Conservation (phyloP, 2,329 filamentous ascomycete genomes). For the Penicillium sp. region DNA sequence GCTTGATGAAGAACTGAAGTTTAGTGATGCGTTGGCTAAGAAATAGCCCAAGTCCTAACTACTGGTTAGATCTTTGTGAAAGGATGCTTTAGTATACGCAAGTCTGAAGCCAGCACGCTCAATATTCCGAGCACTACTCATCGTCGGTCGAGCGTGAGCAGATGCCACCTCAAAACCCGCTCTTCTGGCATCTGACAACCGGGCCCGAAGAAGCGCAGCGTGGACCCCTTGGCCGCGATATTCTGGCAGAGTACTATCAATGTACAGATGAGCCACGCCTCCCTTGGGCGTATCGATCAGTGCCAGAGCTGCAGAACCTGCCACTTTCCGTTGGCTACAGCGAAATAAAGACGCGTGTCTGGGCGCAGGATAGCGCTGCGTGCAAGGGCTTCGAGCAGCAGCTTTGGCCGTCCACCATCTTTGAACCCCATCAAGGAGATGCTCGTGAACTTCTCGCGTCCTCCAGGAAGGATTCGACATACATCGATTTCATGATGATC, state of each 20-base stretch:
- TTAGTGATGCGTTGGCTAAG: no score
- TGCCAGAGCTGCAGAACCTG: neutral
- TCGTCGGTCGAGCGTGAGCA: slow-evolving; percentile 12
- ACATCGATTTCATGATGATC: neutral
- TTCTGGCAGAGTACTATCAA: slow-evolving; percentile 11
- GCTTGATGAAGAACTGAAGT: no score
- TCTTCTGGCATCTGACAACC: slow-evolving; percentile 11
- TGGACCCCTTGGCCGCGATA: slow-evolving; percentile 16
- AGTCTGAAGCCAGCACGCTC: slow-evolving; percentile 14
- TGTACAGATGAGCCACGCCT: slow-evolving; percentile 14
- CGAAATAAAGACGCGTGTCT: slow-evolving; percentile 13
- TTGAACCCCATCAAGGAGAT: slow-evolving; percentile 16
- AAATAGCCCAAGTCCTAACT: no score
- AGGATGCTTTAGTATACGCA: slow-evolving; percentile 12
- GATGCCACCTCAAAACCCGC: slow-evolving; percentile 9
- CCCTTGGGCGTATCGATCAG: slow-evolving; percentile 2
- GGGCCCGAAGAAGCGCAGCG: slow-evolving; percentile 12
- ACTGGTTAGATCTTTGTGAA: neutral
- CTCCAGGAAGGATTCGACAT: neutral
- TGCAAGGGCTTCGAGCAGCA: slow-evolving; percentile 14
- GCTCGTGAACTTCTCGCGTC: slow-evolving; percentile 9
- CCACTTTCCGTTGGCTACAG: neutral
- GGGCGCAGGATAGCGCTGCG: slow-evolving; percentile 11
- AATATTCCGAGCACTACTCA: slow-evolving; percentile 17
- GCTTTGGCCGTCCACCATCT: slow-evolving; percentile 13